Base-by-base conservation (phyloP, 2,329 filamentous ascomycete species). In the Xylaria sp. region DNA sequence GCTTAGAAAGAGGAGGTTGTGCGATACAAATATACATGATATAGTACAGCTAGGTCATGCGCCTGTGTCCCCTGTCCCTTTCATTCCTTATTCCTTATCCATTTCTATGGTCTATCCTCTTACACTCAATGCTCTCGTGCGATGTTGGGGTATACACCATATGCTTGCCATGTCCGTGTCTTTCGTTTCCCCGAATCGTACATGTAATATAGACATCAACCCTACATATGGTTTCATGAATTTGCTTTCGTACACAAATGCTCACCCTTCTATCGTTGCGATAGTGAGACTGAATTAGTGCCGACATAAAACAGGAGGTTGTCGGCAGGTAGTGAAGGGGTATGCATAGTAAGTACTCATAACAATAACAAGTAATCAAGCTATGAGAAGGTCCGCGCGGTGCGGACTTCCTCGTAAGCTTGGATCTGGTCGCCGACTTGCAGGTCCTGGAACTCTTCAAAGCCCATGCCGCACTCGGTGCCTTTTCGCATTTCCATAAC, bases 401-500 rank as follows among this genome's bases (percentile, higher is more conserved):
- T 93, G 65, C 81, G 82, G 20, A 90, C 86, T 81, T 94, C 92
- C 77, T 97, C 93, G 77, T 94, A 97, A 41, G 90, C 91, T 83
- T 98, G 96, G 70, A 99, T 87, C 79, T 91, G 88, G 81, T 99
- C 96, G 34, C 95, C 96, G 15, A 89, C 84, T 76, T 91, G 80
- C 78, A 98, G 92, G 25, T 89, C 92, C 57, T 91, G 86, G 89
- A 94, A 99, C 39, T 85, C 87, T 2, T 91, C 89, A 76, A 99
- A 95, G 62, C 89, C 90, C 73, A 99, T 91, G 73, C 96, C 96
- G 76, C 96, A 99, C 81, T 99, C 96, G n/a, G 87, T 89, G 67
- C 94, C 94, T 82, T 97, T 98, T 76, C 90, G 90, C 90, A 97
- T 96, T 77, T 97, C 93, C 55, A 85, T 84, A 37, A 96, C 92